Evolutionary conservation across 2,329 filamentous ascomycete genomes (phyloP).

Genomic region (Cladophialophora exuberans): DNA sequence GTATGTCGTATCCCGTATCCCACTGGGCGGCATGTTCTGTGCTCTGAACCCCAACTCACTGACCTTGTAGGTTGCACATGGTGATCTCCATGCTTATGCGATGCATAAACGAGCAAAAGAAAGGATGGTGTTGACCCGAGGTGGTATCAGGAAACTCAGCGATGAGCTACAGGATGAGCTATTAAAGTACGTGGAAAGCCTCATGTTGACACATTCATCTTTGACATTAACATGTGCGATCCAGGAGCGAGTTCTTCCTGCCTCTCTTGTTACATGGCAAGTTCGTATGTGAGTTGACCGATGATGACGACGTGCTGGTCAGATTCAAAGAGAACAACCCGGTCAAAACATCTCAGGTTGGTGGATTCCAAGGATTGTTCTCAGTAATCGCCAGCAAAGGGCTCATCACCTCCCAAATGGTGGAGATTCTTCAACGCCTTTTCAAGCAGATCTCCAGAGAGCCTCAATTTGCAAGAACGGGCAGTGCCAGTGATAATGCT

Average conservation of each 20-base stretch:
- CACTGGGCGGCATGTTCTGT: no score
- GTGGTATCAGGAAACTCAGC: slow-evolving; percentile 20
- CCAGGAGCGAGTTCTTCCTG: slow-evolving; percentile 26
- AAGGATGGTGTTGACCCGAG: slow-evolving; percentile 21
- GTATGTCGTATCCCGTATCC: slow-evolving; percentile 1
- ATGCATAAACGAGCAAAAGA: slow-evolving; percentile 28
- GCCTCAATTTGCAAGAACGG: not conserved
- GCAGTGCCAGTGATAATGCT: not conserved
- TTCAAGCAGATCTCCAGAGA: slow-evolving; percentile 16
- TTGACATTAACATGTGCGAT: not conserved
- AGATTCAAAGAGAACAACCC: slow-evolving; percentile 22
- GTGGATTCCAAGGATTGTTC: slow-evolving; percentile 9
- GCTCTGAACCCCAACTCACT: not conserved
- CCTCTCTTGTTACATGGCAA: slow-evolving; percentile 19
- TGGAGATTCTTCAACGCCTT: slow-evolving; percentile 21
- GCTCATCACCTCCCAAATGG: slow-evolving; percentile 13
- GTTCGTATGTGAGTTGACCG: slow-evolving; percentile 21
- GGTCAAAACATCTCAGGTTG: slow-evolving; percentile 4
- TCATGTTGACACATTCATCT: no score
- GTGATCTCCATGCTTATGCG: slow-evolving; percentile 20
- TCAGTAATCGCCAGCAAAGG: slow-evolving; percentile 14
- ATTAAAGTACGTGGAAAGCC: slow-evolving; percentile 15
- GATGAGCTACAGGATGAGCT: slow-evolving; percentile 24
- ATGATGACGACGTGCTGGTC: slow-evolving; percentile 19
- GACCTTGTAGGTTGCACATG: slow-evolving; percentile 14